Evolutionary conservation across 2,329 filamentous ascomycete genomes (phyloP), one percentile per base, ranked within the genome.

Genomic region (Helminthosporium solani): DNA sequence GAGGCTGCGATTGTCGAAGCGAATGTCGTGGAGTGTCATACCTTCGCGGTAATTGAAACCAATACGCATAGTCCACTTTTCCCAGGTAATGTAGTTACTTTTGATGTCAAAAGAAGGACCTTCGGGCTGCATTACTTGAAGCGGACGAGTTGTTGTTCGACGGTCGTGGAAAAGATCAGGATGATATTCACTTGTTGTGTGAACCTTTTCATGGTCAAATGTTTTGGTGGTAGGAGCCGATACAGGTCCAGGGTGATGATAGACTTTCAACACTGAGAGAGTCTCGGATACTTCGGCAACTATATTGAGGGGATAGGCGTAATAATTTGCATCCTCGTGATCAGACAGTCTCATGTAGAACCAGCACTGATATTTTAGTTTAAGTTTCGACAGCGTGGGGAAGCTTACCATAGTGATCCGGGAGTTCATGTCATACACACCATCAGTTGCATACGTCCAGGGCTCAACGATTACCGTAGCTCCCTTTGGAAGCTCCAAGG

Each of bases 1-100:
- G 21, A 88, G 72, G 34, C 79, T 82, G 15, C 84, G 77, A 28
- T 78, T 78, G 53, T 86, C 82, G 58, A 86, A 89, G 58, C 77
- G 77, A 14, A 90, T 70, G 54, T 89, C 84, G 39, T 74, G 71
- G 2, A 75, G 56, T 1, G 69, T 73, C 9, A 73, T 52, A 0
- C 73, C 73, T 51, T 75, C 73, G 3, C 73, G 67, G 25, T 73
- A 74, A 44, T 76, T 77, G 53, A 76, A 77, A 0, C 70, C 74
- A 3, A 75, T 60, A 1, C 66, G 63, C 43, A 75, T 59, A 2
- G 53, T 59, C 73, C 72, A 76, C 42, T 75, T 76, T 52, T 75
- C 68, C 73, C 72, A 76, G 5, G 8, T 40, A n/a, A 66, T 39
- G 3, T 40, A 34, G 21, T 60, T 55, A 0, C 58, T 58, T 3